Evolutionary conservation across 768 basidiomycete species (phyloP).

Genomic region (Kwoniella sp.): DNA sequence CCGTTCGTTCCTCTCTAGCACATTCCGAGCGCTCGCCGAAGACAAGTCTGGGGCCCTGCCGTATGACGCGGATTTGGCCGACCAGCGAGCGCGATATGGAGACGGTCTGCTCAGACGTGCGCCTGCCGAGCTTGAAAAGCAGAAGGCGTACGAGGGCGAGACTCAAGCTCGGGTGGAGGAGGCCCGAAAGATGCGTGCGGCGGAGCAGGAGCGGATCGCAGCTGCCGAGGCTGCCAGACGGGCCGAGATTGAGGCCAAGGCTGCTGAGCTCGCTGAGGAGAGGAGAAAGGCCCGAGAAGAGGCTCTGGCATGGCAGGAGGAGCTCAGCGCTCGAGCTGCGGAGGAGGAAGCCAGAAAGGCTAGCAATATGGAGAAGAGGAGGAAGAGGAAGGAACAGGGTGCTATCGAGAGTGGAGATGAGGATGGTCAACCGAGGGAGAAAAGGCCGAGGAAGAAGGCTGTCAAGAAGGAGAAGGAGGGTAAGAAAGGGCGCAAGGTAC

Average conservation of each 20-base stretch:
- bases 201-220: constrained; percentile 68
- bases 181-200: constrained; percentile 71
- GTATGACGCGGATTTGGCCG: constrained; percentile 80
- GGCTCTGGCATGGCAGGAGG: constrained; percentile 40
- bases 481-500: constrained; percentile 25
- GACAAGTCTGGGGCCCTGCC: constrained; percentile 68
- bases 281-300: constrained; percentile 57
- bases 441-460: constrained; percentile 23
- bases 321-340: constrained; percentile 42
- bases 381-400: constrained; percentile 60
- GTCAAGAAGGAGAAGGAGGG: constrained; percentile 10
- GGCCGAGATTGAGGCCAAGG: constrained; percentile 59
- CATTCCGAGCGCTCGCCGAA: constrained; percentile 76
- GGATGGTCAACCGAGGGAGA: constrained; percentile 60
- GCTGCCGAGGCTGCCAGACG: constrained; percentile 44
- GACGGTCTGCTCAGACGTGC: constrained; percentile 75
- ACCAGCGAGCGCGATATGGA: constrained; percentile 84
- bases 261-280: constrained; percentile 73
- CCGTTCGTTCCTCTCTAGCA: constrained; percentile 52
- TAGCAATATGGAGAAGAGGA: constrained; percentile 30
- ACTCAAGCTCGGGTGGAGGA: constrained; percentile 67
- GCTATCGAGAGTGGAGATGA: constrained; percentile 78
- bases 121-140: constrained; percentile 70
- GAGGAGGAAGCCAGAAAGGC: constrained; percentile 62
- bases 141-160: constrained; percentile 68